Conservation (phyloP, 495 filamentous ascomycete genomes). For the Trichocladium uniseriatum region DNA sequence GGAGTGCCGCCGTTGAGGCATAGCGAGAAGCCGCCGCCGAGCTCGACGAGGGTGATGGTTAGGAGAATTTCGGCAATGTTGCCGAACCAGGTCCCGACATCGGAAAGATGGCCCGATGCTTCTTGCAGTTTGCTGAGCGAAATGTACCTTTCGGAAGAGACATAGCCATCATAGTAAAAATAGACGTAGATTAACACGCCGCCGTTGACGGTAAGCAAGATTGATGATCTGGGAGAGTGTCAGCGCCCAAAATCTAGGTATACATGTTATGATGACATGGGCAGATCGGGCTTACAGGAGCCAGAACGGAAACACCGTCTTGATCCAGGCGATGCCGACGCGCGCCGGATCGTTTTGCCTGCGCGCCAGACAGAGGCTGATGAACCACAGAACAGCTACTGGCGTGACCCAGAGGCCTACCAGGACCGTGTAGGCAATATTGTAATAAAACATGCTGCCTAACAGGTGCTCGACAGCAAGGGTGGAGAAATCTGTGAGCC, state of each 20-base stretch:
- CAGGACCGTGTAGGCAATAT: slow-evolving; percentile 3
- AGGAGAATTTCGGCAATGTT: slow-evolving; percentile 13
- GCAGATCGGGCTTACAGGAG: slow-evolving; percentile 19
- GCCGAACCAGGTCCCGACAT: neutral
- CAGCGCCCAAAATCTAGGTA: no score
- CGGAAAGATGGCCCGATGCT: neutral
- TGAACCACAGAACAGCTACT: slow-evolving; percentile 14
- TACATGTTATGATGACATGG: no score
- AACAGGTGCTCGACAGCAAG: no score
- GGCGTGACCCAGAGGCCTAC: slow-evolving; percentile 11
- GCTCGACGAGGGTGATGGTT: slow-evolving; percentile 16
- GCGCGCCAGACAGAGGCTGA: slow-evolving; percentile 15
- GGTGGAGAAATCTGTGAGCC: no score
- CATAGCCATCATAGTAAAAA: no score
- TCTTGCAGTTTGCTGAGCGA: no score
- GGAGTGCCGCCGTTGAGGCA: slow-evolving; percentile 4
- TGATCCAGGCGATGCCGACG: slow-evolving; percentile 17
- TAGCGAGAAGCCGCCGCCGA: slow-evolving; percentile 16
- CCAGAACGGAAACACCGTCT: slow-evolving; percentile 14
- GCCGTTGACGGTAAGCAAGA: neutral
- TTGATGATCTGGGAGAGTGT: neutral
- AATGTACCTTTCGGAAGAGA: no score
- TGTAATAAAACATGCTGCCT: neutral
- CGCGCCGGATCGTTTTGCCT: slow-evolving; percentile 18
- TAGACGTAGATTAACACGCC: neutral